Base-by-base conservation (phyloP, 2,329 filamentous ascomycete genomes). In the Penicillium sp. region DNA sequence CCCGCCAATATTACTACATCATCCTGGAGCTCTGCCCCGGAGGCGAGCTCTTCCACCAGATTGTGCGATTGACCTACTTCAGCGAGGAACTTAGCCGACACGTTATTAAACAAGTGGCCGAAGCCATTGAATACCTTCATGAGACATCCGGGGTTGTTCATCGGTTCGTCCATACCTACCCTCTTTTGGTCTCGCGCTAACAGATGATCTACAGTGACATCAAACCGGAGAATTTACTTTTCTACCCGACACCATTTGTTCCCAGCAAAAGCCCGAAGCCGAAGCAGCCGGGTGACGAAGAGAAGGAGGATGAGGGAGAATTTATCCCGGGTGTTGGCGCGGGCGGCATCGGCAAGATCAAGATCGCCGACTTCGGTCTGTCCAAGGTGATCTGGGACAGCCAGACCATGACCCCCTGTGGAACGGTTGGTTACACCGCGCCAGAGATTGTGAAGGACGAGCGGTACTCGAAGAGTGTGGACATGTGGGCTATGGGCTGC, bases 361-460 rank as follows among this genome's bases (percentile, higher is more conserved):
- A 99, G 81, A 93, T 99, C 73, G 94, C 94, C 70, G 94, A 99
- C 70, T 99, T 99, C 71, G 94, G 94, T 51, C 81, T 99, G 9
- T 97, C 93, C 60, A 99, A 99, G 77, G 89, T 99, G 63, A 91
- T 99, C 15, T 99, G 94, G 94, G 94, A 97, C 67, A 94, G 86
- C 65, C 90, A 96, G 71, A 99, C 94, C 9, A 97, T 97, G 90
- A 99, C 94, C 3, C 94, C 94, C n/a, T 99, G 94, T 73, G 94
- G 94, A 55, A 99, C 94, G 0, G 94, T 97, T 54, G 94, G 94
- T 42, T 99, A 99, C 77, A 97, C 94, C 4, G 94, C 94, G 3
- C 94, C 94, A 7, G 94, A 99, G 72, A 99, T 99, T 60, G 94
- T 99, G 72, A 97, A 97, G 77, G 94, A 99, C 75, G 94, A 99